Conservation (phyloP, 345 rosid species). For the Citrus mangshanensis region DNA sequence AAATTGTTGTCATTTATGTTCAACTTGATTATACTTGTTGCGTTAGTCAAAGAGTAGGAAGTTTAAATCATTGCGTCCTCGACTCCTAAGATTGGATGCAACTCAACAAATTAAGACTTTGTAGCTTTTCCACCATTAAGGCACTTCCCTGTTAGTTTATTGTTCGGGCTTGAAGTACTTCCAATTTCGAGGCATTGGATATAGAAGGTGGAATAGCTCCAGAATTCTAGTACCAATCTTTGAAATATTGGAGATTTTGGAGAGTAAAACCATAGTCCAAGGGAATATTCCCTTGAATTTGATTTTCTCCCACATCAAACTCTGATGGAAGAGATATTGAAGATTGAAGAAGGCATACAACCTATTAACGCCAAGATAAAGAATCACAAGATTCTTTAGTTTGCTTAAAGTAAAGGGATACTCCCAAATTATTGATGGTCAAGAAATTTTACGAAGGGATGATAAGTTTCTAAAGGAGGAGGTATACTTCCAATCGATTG, state of each 20-base stretch:
- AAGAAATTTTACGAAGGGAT: neutral
- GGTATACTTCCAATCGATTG: neutral
- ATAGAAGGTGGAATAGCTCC: neutral
- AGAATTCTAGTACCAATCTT: neutral
- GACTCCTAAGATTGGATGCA: neutral
- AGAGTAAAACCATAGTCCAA: neutral
- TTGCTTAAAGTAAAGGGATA: neutral
- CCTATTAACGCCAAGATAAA: neutral
- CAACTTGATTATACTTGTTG: neutral
- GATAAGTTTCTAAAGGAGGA: neutral
- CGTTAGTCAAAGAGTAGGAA: neutral
- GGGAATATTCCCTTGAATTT: neutral
- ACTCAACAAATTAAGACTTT: neutral
- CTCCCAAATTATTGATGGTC: neutral
- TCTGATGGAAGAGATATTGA: too few relatives aligned
- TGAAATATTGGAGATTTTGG: neutral
- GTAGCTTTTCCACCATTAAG: neutral
- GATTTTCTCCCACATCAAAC: neutral
- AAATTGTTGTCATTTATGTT: neutral
- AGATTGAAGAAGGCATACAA: neutral
- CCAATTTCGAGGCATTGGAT: neutral
- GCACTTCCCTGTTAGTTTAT: neutral
- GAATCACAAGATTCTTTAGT: neutral
- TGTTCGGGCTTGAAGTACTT: neutral
- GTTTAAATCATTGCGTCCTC: neutral